Evolutionary conservation across 176 grass and related monocot species (phyloP), one percentile per base, ranked within the genome.

Genomic region (Urochloa ruziziensis): DNA sequence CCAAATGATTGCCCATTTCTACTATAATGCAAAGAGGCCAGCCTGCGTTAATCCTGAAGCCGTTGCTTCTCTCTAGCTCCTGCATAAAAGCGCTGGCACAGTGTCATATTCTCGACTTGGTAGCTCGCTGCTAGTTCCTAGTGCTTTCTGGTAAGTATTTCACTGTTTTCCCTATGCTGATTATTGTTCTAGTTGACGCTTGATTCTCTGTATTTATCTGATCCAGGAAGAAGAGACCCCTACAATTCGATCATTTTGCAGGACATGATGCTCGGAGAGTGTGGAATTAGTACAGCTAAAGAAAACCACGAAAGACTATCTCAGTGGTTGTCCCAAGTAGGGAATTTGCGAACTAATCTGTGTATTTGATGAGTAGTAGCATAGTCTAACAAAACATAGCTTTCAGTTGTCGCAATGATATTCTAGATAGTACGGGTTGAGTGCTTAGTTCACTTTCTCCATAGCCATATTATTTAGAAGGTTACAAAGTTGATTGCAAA

Each of bases 11-110:
- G 84, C 90, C 23, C 87, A 90, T 93, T 96, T 99, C 48, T 96
- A 99, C 80, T 96, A 99, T 74, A 99, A 99, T 62, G 96, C 93
- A 83, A 99, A 92, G 81, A 91, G 87, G 76, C 96, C 96, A 77
- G 76, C 80, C 6, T 99, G 82, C n/a, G 74, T 99, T 58, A 86
- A 98, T 86, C 65, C 95, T 30, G 72, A 88, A 80, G 80, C 66
- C 15, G 34, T 90, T 81, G 81, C 88, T 79, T 65, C 86, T 74
- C 30, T 75, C 35, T 94, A 77, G 21, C 40, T 79, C 40, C 40
- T 77, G 56, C 23, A 57, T 78, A 34, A 29, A 63, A 82, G 18
- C 29, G 17, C 30, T 73, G 79, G 72, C 29, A 73, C 71, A 30
- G 15, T 70, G 25, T 56, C 27, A 34, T 54, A 1, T 62, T 80